These are phyloP conservation scores for Thecaphora frezii DNA, from an alignment of 1,284 basidiomycete species.

Conservation along the genomic window DNA sequence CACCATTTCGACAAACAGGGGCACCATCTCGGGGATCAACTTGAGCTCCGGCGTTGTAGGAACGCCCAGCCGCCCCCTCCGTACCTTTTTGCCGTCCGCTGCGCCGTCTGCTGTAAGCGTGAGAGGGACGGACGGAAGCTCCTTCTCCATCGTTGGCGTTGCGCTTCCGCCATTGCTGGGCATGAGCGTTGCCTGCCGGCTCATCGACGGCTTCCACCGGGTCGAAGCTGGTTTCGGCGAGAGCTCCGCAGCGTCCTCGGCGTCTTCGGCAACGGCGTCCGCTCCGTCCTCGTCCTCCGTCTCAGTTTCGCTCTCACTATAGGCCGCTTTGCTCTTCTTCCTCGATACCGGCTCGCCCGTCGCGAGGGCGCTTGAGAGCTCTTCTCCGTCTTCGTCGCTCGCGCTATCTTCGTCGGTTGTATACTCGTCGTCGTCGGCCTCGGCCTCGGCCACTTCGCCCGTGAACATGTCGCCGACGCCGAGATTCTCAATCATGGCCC, in stretches of 20 bases:
- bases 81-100: constrained; percentile 52
- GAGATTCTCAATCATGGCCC: constrained; percentile 52
- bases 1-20: constrained; percentile 50
- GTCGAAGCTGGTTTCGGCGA: not conserved
- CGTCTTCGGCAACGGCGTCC: not conserved
- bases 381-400: constrained; percentile 61
- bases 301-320: constrained; percentile 18
- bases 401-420: constrained; percentile 40
- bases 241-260: not conserved
- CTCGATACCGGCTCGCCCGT: not conserved
- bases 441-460: constrained; percentile 50
- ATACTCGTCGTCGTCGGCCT: constrained; percentile 50
- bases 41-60: constrained; percentile 75
- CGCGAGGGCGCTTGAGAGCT: constrained; percentile 45
- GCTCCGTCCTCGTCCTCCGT: constrained; percentile 13
- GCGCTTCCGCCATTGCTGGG: constrained; percentile 8
- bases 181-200: constrained; percentile 23
- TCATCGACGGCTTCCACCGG: constrained; percentile 29
- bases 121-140: constrained; percentile 38
- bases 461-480: constrained; percentile 53
- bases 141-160: constrained; percentile 26
- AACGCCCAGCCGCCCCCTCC: constrained; percentile 62
- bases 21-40: constrained; percentile 62
- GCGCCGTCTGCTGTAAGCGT: constrained; percentile 3
- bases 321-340: not conserved